Base-by-base conservation (phyloP, 2,329 filamentous ascomycete genomes). In the Ramularia collo-cygni region DNA sequence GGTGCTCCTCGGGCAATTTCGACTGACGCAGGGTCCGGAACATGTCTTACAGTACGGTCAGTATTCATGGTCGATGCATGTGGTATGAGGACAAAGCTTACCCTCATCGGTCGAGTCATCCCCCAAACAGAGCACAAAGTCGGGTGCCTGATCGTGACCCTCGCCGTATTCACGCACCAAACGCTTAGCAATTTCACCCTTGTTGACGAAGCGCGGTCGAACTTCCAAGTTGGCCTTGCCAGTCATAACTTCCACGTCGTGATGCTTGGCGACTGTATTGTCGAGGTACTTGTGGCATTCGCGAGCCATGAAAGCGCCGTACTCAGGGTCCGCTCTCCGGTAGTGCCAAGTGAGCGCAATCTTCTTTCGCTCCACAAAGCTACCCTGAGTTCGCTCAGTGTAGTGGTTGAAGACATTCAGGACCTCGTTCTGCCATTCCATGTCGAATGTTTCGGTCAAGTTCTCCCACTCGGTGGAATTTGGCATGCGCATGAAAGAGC, bases 61-160 rank as follows among this genome's bases (percentile, higher is more conserved):
- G 52, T 14, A 35, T 44, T 16, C 39, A 54, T 46, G 50, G 50
- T 44, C 21, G 40, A 17, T 13, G 10, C 15, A 10, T 18, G 18
- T n/a, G 12, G 9, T 15, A 9, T 8, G 26, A 6, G 12, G 24
- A 17, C 14, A 21, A 15, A 26, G 15, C 65, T 51, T 81, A 81
- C 94, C 90, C 74, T 98, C 92, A 60, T 98, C 92, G 4, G 92
- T 98, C 54, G 92, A 93, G 58, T 98, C 92, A 63, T 98, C 92
- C 29, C 92, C 92, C 46, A 89, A 69, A 64, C 92, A 98, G 37
- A 96, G 72, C 8, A 93, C 80, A 58, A 96, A 95, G 52, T 90
- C 87, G 0, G 89, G 76, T 38, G 76, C 75, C 36, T 78, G 70
- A 3, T 71, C 70, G 1, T 64, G 62, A 2, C 65, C 68, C 5